Conservation (phyloP, 768 basidiomycete species). For the Serendipita vermifera region DNA sequence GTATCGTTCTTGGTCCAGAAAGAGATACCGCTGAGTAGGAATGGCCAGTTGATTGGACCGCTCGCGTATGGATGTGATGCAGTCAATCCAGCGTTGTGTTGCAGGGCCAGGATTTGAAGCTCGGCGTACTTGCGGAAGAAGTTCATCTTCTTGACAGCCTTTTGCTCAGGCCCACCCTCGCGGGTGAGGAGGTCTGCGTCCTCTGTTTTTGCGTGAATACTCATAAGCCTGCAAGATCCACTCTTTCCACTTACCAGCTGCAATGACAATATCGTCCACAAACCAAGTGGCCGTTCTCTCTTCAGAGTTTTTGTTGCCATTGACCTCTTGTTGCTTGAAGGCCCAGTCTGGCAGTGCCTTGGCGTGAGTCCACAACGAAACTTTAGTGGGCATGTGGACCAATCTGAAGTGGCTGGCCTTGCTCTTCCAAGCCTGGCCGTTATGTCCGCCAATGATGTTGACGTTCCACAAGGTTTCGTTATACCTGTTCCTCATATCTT, state of each 20-base stretch:
- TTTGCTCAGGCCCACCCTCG: slow-evolving; percentile 37
- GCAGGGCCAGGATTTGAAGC: slow-evolving; percentile 87
- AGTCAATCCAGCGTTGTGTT: slow-evolving; percentile 97
- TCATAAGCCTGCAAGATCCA: slow-evolving; percentile 10
- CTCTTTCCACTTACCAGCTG: slow-evolving; percentile 44
- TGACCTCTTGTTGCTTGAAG: slow-evolving; percentile 93
- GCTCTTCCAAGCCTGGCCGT: slow-evolving; percentile 80
- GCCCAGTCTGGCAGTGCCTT: slow-evolving; percentile 90
- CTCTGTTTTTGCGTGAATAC: slow-evolving; percentile 24
- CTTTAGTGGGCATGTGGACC: slow-evolving; percentile 77
- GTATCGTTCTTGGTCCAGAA: slow-evolving; percentile 88
- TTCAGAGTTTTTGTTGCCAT: slow-evolving; percentile 83
- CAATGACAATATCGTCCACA: slow-evolving; percentile 60
- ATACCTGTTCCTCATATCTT: slow-evolving; percentile 52
- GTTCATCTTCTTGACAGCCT: slow-evolving; percentile 66
- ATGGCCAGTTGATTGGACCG: slow-evolving; percentile 96
- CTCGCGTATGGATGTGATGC: slow-evolving; percentile 97
- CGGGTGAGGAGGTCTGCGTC: slow-evolving; percentile 45
- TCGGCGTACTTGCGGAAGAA: slow-evolving; percentile 95
- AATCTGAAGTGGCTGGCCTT: slow-evolving; percentile 90
- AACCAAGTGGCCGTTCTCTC: slow-evolving; percentile 84
- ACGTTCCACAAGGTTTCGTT: slow-evolving; percentile 87
- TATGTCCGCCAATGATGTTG: slow-evolving; percentile 53
- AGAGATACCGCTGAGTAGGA: slow-evolving; percentile 88
- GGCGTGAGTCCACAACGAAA: slow-evolving; percentile 86